phyloP scores from a whole-genome alignment of 352 stramenopile genomes.

The Peronospora belbahrii region DNA sequence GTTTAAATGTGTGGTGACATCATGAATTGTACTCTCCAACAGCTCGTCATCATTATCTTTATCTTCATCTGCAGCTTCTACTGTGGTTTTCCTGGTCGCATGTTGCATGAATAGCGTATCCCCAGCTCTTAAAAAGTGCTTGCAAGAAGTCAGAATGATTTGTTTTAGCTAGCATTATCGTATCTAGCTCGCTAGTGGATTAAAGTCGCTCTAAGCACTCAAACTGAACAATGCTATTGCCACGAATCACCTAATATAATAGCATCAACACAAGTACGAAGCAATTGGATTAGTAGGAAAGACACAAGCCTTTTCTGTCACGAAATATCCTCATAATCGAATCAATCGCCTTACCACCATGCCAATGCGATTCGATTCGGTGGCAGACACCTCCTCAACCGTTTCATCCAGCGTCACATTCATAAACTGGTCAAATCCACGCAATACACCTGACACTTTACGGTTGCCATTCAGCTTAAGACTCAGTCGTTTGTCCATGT shows the following conservation, averaged over 20 bases:
- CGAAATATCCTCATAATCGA: neutral
- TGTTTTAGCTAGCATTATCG: slow-evolving; percentile 18
- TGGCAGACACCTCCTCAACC: slow-evolving; percentile 83
- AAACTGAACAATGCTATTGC: slow-evolving; percentile 88
- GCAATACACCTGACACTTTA: slow-evolving; percentile 89
- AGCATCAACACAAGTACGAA: neutral
- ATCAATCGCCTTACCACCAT: slow-evolving; percentile 77
- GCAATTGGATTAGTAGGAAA: too few relatives aligned
- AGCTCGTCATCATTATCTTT: too few relatives aligned
- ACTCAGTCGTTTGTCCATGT: slow-evolving; percentile 93
- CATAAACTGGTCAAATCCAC: slow-evolving; percentile 96
- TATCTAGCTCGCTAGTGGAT: slow-evolving; percentile 8
- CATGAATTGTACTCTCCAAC: too few relatives aligned
- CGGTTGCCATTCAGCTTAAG: slow-evolving; percentile 93
- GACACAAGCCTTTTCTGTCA: too few relatives aligned
- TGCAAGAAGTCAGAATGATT: slow-evolving; percentile 11
- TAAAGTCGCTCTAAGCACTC: slow-evolving; percentile 82
- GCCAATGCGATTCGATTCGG: slow-evolving; percentile 84
- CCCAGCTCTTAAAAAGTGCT: too few relatives aligned
- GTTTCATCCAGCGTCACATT: slow-evolving; percentile 95
- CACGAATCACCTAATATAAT: slow-evolving; percentile 70
- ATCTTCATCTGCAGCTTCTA: too few relatives aligned
- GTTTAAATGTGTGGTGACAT: too few relatives aligned
- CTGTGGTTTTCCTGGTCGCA: too few relatives aligned
- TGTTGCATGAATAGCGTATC: too few relatives aligned